phyloP scores from a whole-genome alignment of 2,329 filamentous ascomycete genomes.

The Ceratocystis variospora region DNA sequence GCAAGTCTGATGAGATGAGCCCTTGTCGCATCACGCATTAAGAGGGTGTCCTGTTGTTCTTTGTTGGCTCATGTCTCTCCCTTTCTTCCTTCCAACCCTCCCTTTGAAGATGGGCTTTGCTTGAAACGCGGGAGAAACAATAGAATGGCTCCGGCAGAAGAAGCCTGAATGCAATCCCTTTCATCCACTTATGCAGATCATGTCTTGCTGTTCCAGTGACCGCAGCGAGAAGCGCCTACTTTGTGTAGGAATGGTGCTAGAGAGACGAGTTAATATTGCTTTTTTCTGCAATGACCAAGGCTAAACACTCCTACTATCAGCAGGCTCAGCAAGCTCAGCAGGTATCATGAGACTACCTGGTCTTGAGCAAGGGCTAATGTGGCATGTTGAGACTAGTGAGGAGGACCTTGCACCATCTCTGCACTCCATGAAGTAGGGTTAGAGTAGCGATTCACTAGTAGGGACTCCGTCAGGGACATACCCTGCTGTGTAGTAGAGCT shows the following conservation, averaged over 20 bases:
- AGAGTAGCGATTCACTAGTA: background rate
- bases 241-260: background rate
- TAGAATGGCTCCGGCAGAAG: background rate
- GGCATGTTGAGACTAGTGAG: slow-evolving; percentile 4
- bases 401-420: background rate
- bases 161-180: slow-evolving; percentile 3
- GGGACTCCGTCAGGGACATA: background rate
- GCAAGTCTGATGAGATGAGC: too few relatives aligned
- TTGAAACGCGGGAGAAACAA: slow-evolving; percentile 7
- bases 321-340: background rate
- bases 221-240: background rate
- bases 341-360: background rate
- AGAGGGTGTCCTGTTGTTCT: background rate
- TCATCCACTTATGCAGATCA: background rate
- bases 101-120: background rate
- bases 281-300: background rate
- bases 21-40: too few relatives aligned
- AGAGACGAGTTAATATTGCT: background rate
- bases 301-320: background rate
- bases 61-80: background rate
- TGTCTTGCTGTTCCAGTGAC: background rate
- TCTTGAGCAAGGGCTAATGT: background rate
- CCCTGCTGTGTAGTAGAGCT: background rate
- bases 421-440: slow-evolving; percentile 3
- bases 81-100: background rate